Conservation (phyloP, 192 early-diverging fungal species). For the Coemansia sp. region DNA sequence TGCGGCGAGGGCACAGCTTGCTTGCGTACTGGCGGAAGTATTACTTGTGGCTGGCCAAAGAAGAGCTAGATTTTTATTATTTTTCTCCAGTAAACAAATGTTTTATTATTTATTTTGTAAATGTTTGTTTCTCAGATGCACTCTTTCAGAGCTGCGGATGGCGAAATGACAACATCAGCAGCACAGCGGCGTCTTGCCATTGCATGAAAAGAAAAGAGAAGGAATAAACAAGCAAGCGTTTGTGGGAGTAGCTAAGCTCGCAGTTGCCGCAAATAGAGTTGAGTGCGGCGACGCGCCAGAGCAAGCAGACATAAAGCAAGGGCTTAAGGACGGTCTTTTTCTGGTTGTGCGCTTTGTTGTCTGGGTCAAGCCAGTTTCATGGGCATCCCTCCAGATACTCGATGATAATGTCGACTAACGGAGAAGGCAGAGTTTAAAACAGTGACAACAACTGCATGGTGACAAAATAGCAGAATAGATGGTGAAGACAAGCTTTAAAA, state of each 20-base stretch:
- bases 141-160: too few relatives aligned
- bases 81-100: not conserved
- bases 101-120: not conserved
- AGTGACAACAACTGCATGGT: not conserved
- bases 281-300: not conserved
- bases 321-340: not conserved
- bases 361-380: not conserved
- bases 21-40: not conserved
- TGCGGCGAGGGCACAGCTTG: conserved; percentile 1
- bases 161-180: too few relatives aligned
- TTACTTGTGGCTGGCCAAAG: not conserved
- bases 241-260: not conserved
- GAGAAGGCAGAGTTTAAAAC: not conserved
- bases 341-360: not conserved
- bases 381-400: not conserved
- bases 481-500: too few relatives aligned
- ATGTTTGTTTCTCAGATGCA: not conserved
- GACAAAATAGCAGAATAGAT: not conserved
- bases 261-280: not conserved
- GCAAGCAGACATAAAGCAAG: not conserved
- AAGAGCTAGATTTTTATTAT: not conserved
- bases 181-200: too few relatives aligned
- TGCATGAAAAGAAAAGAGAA: too few relatives aligned
- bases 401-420: not conserved
- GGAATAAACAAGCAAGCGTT: too few relatives aligned